Evolutionary conservation across 495 filamentous ascomycete species (phyloP).

Genomic region (Thermothielavioides terrestris): DNA sequence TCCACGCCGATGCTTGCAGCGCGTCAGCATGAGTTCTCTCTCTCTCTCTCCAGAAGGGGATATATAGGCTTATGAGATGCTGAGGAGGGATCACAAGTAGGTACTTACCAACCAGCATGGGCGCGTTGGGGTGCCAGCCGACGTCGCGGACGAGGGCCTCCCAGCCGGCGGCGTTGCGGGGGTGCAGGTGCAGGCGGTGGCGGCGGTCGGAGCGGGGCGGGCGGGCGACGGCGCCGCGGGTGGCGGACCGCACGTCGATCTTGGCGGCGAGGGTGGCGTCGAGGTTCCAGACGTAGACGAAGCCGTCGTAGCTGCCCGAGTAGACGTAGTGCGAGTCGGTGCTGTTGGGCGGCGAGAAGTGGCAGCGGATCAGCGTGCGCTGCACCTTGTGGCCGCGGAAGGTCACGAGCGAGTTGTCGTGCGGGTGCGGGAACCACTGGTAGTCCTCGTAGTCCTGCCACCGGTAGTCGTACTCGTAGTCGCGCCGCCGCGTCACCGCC

Average conservation of each 20-base stretch:
- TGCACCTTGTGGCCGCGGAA: conserved; percentile 84
- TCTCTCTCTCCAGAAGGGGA: neutral
- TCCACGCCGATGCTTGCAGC: conserved; percentile 64
- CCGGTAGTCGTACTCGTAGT: conserved; percentile 80
- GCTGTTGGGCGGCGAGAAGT: conserved; percentile 85
- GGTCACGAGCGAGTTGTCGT: conserved; percentile 89
- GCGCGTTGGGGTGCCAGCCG: conserved; percentile 89
- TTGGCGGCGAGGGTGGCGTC: conserved; percentile 79
- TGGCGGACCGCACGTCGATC: conserved; percentile 67
- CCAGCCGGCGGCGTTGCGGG: conserved; percentile 44
- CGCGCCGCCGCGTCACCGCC: conserved; percentile 37
- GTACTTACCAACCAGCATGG: conserved; percentile 71
- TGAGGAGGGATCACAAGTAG: no score
- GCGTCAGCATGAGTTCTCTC: conserved; percentile 12
- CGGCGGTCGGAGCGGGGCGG: conserved; percentile 3
- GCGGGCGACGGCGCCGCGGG: conserved; percentile 23
- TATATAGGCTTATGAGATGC: no score
- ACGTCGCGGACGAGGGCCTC: conserved; percentile 84
- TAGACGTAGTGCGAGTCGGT: conserved; percentile 92
- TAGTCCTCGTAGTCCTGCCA: conserved; percentile 59
- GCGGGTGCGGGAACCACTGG: conserved; percentile 63
- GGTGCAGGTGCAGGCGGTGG: conserved; percentile 18
- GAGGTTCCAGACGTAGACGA: conserved; percentile 85
- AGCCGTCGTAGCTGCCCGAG: conserved; percentile 78
- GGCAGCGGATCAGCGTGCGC: conserved; percentile 85